Evolutionary conservation across 2,329 filamentous ascomycete genomes (phyloP).

Genomic region (Exophiala bonariae): DNA sequence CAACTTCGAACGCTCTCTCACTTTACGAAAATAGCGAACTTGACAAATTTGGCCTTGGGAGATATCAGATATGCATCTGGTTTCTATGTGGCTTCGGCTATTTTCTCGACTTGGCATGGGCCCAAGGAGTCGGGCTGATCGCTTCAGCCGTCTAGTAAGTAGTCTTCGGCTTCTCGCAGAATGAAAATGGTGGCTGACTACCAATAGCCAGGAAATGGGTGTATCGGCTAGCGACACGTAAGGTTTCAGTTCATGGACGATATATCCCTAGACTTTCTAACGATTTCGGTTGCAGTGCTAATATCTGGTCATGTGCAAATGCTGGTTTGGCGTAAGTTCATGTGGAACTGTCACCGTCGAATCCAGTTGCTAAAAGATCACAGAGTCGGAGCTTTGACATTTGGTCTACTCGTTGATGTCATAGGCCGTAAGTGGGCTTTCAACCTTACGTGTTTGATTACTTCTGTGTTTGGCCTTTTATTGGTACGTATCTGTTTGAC

Average conservation of each 20-base stretch:
- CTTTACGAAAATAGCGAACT: slow-evolving; percentile 3
- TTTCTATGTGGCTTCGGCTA: slow-evolving; percentile 80
- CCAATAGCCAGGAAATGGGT: slow-evolving; percentile 8
- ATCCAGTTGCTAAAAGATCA: not conserved
- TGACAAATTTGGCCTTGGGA: slow-evolving; percentile 50
- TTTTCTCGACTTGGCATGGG: slow-evolving; percentile 64
- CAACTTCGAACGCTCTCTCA: not conserved
- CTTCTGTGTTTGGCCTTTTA: slow-evolving; percentile 68
- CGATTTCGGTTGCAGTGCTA: not conserved
- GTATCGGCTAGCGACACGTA: not conserved
- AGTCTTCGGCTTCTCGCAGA: too few species aligned
- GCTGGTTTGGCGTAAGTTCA: slow-evolving; percentile 57
- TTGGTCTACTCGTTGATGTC: slow-evolving; percentile 79
- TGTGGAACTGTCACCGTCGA: not conserved
- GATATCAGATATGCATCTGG: slow-evolving; percentile 84
- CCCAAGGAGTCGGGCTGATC: slow-evolving; percentile 58
- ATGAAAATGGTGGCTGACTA: too few species aligned
- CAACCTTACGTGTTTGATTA: slow-evolving; percentile 74
- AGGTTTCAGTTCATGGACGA: not conserved
- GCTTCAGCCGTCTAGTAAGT: slow-evolving; percentile 29
- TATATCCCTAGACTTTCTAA: not conserved
- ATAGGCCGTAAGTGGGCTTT: slow-evolving; percentile 75
- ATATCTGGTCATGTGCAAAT: slow-evolving; percentile 57
- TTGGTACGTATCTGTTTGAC: slow-evolving; percentile 65
- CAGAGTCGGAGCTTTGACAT: slow-evolving; percentile 69